Conservation (phyloP, 1,139 yeast genomes). For the Suhomyces chickasaworum region DNA sequence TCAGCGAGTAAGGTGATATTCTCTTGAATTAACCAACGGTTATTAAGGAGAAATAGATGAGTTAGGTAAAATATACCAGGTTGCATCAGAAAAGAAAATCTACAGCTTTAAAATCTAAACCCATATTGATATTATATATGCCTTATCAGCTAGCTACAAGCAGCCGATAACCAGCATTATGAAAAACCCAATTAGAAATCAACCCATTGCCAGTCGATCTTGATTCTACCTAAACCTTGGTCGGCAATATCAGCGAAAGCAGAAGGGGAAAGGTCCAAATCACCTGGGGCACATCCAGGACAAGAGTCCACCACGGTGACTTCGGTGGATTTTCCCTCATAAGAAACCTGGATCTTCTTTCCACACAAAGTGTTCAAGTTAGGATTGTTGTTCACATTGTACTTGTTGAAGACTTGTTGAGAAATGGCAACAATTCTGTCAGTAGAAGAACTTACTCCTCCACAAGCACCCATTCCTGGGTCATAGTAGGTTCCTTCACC, state of each 20-base stretch:
- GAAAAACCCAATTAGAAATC: neutral
- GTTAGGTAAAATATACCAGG: too few species aligned
- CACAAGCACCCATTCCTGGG: constrained; percentile 67
- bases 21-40: too few species aligned
- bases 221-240: constrained; percentile 42
- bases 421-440: constrained; percentile 54
- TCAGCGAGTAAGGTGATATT: too few species aligned
- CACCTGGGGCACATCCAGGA: constrained; percentile 39
- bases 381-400: constrained; percentile 38
- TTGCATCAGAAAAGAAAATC: too few species aligned
- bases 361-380: constrained; percentile 49
- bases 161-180: constrained; percentile 6
- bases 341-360: constrained; percentile 40
- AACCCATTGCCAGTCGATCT: constrained; percentile 37
- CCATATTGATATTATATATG: neutral
- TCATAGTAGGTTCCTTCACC: constrained; percentile 66
- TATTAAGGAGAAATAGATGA: too few species aligned
- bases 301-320: constrained; percentile 49
- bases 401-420: constrained; percentile 35
- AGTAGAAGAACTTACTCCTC: constrained; percentile 44
- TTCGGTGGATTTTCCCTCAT: constrained; percentile 43
- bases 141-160: constrained; percentile 8
- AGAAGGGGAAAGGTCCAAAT: constrained; percentile 49
- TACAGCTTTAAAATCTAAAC: neutral
- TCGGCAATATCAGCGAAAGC: constrained; percentile 45